phyloP scores from a whole-genome alignment of 495 filamentous ascomycete species.

The Echria macrotheca region DNA sequence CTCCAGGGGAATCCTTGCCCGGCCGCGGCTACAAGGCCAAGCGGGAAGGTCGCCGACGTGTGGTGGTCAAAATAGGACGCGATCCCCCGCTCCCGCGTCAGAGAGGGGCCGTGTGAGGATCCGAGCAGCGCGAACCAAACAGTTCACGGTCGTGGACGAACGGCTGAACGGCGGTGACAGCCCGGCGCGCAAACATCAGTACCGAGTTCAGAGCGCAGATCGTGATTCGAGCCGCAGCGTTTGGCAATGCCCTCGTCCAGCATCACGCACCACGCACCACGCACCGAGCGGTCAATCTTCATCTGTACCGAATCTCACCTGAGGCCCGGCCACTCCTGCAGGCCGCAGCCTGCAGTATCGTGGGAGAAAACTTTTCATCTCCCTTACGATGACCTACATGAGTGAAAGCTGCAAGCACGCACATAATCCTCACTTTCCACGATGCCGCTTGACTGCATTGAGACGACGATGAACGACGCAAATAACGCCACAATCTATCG shows the following conservation, averaged over 20 bases:
- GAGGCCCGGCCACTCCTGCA: constrained; percentile 16
- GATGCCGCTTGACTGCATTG: background rate
- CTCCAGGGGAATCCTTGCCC: constrained; percentile 1
- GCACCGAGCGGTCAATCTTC: constrained; percentile 2
- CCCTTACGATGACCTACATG: constrained; percentile 10
- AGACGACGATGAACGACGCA: constrained; percentile 1
- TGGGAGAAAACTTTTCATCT: background rate
- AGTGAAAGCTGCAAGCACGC: constrained; percentile 9
- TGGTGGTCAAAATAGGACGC: background rate
- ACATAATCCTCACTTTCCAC: constrained; percentile 11
- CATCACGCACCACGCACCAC: too few relatives aligned
- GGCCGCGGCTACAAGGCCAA: constrained; percentile 9
- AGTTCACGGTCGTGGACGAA: constrained; percentile 7
- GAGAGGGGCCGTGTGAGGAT: constrained; percentile 11
- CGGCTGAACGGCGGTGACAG: constrained; percentile 5
- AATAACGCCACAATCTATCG: background rate
- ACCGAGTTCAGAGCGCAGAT: background rate
- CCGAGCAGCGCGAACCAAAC: constrained; percentile 13
- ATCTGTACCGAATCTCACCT: constrained; percentile 8
- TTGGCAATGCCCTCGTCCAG: constrained; percentile 1
- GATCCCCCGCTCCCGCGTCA: constrained; percentile 7
- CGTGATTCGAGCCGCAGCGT: constrained; percentile 3
- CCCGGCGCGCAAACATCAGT: background rate
- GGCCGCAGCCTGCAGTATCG: constrained; percentile 1
- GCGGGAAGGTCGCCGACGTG: constrained; percentile 9